phyloP scores from a whole-genome alignment of 345 rosid genomes.

The Brassica napus region Da-Ae NC_063436.1:2110001-2110500 shows the following conservation, averaged over 20 bases:
- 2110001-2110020: not conserved
- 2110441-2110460: conserved; percentile 18
- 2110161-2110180: not conserved
- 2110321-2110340: not conserved
- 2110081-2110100: not conserved
- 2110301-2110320: not conserved
- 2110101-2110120: not conserved
- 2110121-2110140: not conserved
- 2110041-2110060: not conserved
- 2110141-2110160: not conserved
- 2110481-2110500: not conserved
- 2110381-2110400: conserved; percentile 11
- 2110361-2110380: not conserved
- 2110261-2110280: not conserved
- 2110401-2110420: conserved; percentile 9
- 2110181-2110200: not conserved
- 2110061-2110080: no score
- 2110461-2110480: conserved; percentile 6
- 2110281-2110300: not conserved
- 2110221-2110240: not conserved
- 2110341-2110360: conserved; percentile 20
- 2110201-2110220: not conserved
- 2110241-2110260: not conserved
- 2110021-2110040: not conserved
- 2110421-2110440: not conserved